Base-by-base conservation (phyloP, 805 yeast species). In the Candida oleophila region DNA sequence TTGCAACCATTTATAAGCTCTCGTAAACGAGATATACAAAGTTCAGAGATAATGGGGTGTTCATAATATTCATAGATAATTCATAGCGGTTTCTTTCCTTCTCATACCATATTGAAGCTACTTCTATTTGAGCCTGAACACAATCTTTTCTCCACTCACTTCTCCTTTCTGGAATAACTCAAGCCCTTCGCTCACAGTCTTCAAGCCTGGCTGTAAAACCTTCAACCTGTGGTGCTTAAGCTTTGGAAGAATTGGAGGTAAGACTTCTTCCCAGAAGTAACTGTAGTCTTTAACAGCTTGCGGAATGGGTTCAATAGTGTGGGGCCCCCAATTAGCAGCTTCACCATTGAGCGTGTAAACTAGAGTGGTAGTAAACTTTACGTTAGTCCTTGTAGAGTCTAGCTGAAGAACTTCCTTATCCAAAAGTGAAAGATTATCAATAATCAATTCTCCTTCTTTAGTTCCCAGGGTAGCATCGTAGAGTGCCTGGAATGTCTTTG, bases 91-190 rank as follows among this genome's bases (percentile, higher is more conserved):
- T 25, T 25, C 30, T 25, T 11, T 5, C 11, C 5, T 25, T 25
- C 11, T 25, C 11, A 5, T 25, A 11, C 30, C 5, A 7, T 25
- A 35, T 35, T 35, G 18, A 8, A 33, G 14, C 11, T 25, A 25
- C 5, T 25, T 21, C n/a, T 19, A 37, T 14, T 39, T 14, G 14
- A 12, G 14, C 37, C 69, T 63, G 51, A 71, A 67, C 7, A 77
- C 78, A 47, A 77, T 50, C 58, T 78, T 78, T 49, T 68, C 73
- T 43, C 65, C 77, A 48, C 71, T 62, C 11, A 73, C 77, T 55
- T 74, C 69, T 43, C 65, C 62, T 12, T 62, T 55, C 47, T 56
- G 61, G 44, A 73, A 58, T 53, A 74, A 53, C 2, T 53, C 54
- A 16, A 74, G 56, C 5, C 74, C 78, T 44, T 66, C 68, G 38